Base-by-base conservation (phyloP, 2,329 filamentous ascomycete species). In the Diaporthe caulivora region DNA sequence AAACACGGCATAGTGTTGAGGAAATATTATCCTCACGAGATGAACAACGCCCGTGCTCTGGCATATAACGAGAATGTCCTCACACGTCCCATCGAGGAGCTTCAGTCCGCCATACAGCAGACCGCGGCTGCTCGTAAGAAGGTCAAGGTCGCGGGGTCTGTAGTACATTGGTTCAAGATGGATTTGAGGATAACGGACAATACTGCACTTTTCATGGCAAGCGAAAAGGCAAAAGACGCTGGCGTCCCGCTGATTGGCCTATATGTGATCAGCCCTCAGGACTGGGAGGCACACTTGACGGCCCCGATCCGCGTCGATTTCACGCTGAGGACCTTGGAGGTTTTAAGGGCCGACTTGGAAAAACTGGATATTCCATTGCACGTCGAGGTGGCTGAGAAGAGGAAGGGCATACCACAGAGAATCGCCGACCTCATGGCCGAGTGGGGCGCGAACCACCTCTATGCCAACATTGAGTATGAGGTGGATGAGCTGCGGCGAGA, bases 101-200 rank as follows among this genome's bases (percentile, higher is more conserved):
- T 98, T 2, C 81, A 90, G 8, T 81, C 84, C 0, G 91, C 92
- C 0, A 85, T 95, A 7, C 80, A 86, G 31, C 88, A 91, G 2
- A 97, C 94, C 0, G 82, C 86, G 2, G 78, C 82, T 0, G 80
- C 83, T 47, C 87, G 93, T 11, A 84, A 86, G 37, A 81, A 84
- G 1, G 87, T 93, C 17, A 75, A 83, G 1, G 84, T 87, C 0
- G 89, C 89, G 40, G 84, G 89, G 34, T 90, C 92, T 0, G 92
- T 97, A 0, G 89, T 97, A 0, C 94, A 97, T 82, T 98, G 95
- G 95, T 98, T 96, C 86, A 97, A 97, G 83, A 91, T 90, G 79
- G 95, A 98, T 80, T 83, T 97, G 67, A 89, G 95, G 3, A 86
- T 89, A 1, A 82, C 84, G 0, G 95, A 98, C 81, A 98, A 97